phyloP scores from a whole-genome alignment of 169 alveolate species.

The Eimeria zaria region DNA sequence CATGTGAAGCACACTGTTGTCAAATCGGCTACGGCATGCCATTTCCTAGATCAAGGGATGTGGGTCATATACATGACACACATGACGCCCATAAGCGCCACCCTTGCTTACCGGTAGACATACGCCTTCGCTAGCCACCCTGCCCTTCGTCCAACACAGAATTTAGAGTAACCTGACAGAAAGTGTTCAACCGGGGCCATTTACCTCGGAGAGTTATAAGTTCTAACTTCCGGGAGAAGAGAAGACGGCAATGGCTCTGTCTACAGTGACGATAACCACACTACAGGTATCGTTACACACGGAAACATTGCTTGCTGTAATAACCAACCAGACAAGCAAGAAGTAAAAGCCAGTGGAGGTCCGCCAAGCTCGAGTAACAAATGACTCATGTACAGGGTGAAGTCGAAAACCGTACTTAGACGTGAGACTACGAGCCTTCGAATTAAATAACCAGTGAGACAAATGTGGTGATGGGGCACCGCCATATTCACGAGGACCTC shows the following conservation, averaged over 20 bases:
- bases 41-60: background rate
- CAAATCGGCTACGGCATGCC: background rate
- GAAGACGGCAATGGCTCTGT: background rate
- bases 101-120: background rate
- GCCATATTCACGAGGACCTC: background rate
- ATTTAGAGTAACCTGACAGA: background rate
- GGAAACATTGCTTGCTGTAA: background rate
- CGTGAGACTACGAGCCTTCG: background rate
- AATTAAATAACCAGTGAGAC: background rate
- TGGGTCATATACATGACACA: too few relatives aligned
- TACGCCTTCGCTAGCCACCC: too few relatives aligned
- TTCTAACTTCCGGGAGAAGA: background rate
- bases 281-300: background rate
- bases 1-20: background rate
- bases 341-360: background rate
- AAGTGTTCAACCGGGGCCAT: background rate
- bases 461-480: background rate
- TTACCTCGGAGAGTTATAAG: background rate
- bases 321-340: background rate
- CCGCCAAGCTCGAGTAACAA: background rate
- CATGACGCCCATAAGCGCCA: too few relatives aligned
- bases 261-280: background rate
- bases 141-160: background rate
- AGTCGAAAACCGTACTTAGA: background rate
- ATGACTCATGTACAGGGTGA: background rate